A percentile compares a stretch with the other conserved stretches of the same genome.
phyloP scores from a whole-genome alignment of 2,329 filamentous ascomycete species.

The Diaporthe caulivora region DNA sequence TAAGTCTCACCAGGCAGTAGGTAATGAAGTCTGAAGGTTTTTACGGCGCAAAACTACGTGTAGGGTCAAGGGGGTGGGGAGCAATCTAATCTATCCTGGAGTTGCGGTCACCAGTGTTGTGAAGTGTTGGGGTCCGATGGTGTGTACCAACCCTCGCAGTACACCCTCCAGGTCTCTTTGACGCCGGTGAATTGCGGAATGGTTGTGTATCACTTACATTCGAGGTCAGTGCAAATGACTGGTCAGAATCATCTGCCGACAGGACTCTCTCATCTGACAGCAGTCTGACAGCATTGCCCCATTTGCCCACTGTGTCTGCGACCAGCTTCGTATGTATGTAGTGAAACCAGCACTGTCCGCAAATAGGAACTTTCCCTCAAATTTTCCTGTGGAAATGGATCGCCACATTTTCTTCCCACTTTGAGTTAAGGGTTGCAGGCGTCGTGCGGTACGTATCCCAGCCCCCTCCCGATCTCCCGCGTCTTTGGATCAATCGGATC shows the following conservation, averaged over 20 bases:
- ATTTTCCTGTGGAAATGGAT: neutral
- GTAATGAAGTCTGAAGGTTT: too few relatives aligned
- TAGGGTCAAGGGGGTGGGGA: neutral
- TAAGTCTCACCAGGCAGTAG: too few relatives aligned
- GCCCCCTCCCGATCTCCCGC: neutral
- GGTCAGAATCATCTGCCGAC: neutral
- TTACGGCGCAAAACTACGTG: too few relatives aligned
- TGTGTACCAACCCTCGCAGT: neutral
- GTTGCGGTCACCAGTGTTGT: neutral
- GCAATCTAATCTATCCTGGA: neutral
- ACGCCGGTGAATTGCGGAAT: neutral
- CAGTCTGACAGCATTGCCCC: conserved; percentile 10
- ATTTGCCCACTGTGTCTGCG: too few relatives aligned
- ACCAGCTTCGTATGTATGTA: neutral
- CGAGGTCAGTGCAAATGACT: neutral
- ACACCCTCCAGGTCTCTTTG: neutral
- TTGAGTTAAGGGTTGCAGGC: neutral
- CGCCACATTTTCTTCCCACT: neutral
- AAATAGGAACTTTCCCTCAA: neutral
- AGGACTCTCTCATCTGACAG: neutral
- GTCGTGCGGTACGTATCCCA: neutral
- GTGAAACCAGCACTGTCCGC: neutral
- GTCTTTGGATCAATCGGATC: neutral
- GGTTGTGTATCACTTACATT: neutral
- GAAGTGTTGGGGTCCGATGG: neutral